Evolutionary conservation across 2,329 filamentous ascomycete species (phyloP).

Genomic region (Stylonectria norvegica): DNA sequence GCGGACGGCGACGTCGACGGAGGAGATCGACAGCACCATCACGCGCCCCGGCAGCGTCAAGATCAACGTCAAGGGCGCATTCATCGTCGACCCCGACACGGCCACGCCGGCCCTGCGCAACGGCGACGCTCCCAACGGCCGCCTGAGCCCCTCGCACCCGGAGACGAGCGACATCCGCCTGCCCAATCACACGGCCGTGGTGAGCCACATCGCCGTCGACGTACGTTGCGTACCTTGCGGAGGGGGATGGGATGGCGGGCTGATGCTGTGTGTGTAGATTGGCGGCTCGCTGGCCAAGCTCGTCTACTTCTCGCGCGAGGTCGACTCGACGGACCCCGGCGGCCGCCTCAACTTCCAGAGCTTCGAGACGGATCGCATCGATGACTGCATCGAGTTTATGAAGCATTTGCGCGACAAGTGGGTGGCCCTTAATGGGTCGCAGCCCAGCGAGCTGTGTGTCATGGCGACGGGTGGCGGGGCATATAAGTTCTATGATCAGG

Average conservation of each 20-base stretch:
- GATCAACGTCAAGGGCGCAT: slow-evolving; percentile 95
- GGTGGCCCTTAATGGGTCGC: slow-evolving; percentile 68
- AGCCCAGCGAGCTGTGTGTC: slow-evolving; percentile 72
- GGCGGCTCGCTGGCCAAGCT: slow-evolving; percentile 94
- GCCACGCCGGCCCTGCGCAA: slow-evolving; percentile 45
- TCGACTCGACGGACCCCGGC: slow-evolving; percentile 72
- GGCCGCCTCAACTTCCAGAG: slow-evolving; percentile 92
- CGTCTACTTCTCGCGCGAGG: slow-evolving; percentile 93
- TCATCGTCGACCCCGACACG: slow-evolving; percentile 84
- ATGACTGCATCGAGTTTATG: slow-evolving; percentile 91
- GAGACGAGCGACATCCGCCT: slow-evolving; percentile 93
- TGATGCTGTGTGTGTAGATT: slow-evolving; percentile 56
- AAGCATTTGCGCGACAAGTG: slow-evolving; percentile 80
- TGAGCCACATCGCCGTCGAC: slow-evolving; percentile 96
- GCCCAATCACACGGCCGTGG: slow-evolving; percentile 89
- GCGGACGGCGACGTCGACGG: slow-evolving; percentile 44
- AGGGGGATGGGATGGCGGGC: slow-evolving; percentile 15
- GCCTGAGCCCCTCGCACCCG: slow-evolving; percentile 48
- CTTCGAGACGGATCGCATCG: slow-evolving; percentile 93
- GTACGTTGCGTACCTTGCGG: slow-evolving; percentile 50
- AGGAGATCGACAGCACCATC: slow-evolving; percentile 60
- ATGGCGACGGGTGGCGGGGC: slow-evolving; percentile 96
- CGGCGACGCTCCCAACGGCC: slow-evolving; percentile 36
- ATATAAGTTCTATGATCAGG: slow-evolving; percentile 93
- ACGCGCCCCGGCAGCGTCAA: slow-evolving; percentile 69